Base-by-base conservation (phyloP, 495 filamentous ascomycete species). In the Xylaria cubensis region DNA sequence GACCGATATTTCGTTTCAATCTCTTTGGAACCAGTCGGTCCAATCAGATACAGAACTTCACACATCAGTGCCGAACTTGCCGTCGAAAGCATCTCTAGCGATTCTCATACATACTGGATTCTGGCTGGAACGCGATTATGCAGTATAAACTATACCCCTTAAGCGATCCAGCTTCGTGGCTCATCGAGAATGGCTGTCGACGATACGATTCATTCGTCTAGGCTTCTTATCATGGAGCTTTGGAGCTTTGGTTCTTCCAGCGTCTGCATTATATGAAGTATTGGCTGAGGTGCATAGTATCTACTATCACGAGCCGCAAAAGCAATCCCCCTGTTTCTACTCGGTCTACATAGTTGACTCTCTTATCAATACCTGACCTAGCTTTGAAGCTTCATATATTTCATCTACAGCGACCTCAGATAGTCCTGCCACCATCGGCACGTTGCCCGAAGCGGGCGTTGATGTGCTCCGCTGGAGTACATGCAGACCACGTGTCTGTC, bases 381-480 rank as follows among this genome's bases (percentile, higher is more conserved):
- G 26, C 55, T 34, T 34, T 34, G 50, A 51, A 24, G 8, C 51
- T 48, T 48, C 42, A 2, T 32, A 9, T 0, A 65, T 50, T 39
- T 21, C 26, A 21, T 66, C 6, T 26, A 26, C 13, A n/a, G 12
- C 26, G n/a, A 26, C 26, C 26, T 15, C 29, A 26, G n/a, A 55
- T 9, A 7, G 24, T 41, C 21, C 39, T 59, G 48, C 56, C 58
- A 63, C 56, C 42, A 50, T 51, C 67, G 56, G 67, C 26, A 50
- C 44, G 53, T 53, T 48, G 7, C 48, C 68, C 67, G 39, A 58
- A 8, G 67, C 42, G 29, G 29, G 58, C 5, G 32, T 34, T 48
- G 44, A 58, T 46, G 68, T 59, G 41, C 68, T 51, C 58, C 68
- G 68, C 68, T 70, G 46, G 26, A 48, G 42, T 62, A 46, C 67